These are phyloP conservation scores for Ustilago esculenta DNA, from an alignment of 1,284 basidiomycete genomes.

Conservation along the genomic window DNA sequence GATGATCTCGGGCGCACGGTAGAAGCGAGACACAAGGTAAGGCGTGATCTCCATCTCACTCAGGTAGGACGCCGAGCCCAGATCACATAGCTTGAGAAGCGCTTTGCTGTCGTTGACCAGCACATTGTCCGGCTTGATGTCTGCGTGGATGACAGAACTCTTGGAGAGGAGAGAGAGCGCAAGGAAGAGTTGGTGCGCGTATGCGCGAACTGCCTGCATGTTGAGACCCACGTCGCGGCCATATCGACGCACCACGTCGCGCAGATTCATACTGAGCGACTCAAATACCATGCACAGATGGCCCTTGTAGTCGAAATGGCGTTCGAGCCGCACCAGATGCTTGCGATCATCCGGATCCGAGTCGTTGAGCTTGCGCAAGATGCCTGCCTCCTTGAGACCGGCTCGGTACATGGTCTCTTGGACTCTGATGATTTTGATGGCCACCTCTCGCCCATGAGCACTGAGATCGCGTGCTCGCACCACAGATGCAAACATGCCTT, in stretches of 20 bases:
- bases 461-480: slow-evolving; percentile 80
- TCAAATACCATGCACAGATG: slow-evolving; percentile 98
- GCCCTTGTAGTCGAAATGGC: slow-evolving; percentile 95
- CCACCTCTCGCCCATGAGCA: slow-evolving; percentile 75
- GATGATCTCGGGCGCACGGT: slow-evolving; percentile 98
- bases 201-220: slow-evolving; percentile 94
- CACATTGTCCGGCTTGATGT: slow-evolving; percentile 73
- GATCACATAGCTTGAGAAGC: slow-evolving; percentile 90
- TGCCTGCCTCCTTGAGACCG: slow-evolving; percentile 89
- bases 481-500: slow-evolving; percentile 98
- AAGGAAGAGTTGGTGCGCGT: slow-evolving; percentile 94
- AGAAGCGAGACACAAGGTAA: slow-evolving; percentile 96
- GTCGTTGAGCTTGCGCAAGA: slow-evolving; percentile 83
- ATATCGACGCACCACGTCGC: slow-evolving; percentile 98
- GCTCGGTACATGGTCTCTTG: slow-evolving; percentile 99
- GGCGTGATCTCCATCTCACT: slow-evolving; percentile 97
- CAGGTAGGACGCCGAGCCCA: slow-evolving; percentile 93
- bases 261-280: slow-evolving; percentile 90
- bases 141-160: slow-evolving; percentile 93
- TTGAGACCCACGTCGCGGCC: slow-evolving; percentile 98
- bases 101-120: slow-evolving; percentile 89
- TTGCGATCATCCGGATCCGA: slow-evolving; percentile 97
- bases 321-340: slow-evolving; percentile 87
- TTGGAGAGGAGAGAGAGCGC: slow-evolving; percentile 85
- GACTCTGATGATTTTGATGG: slow-evolving; percentile 94